Evolutionary conservation across 2,329 filamentous ascomycete genomes (phyloP).

Genomic region (Fusarium sp.): DNA sequence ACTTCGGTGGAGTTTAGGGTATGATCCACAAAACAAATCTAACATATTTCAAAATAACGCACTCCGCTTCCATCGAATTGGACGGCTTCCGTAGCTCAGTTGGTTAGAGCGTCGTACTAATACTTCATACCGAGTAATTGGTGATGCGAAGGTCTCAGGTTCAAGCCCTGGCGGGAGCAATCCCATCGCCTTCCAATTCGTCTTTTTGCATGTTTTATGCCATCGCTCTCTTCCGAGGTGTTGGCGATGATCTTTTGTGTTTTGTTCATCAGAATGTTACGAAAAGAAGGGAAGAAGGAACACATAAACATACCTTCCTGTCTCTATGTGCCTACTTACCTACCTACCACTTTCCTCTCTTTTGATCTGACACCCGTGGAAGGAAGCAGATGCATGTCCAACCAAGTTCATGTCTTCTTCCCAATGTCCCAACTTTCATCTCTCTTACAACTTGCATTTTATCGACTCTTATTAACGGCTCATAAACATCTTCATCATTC

Average conservation of each 20-base stretch:
- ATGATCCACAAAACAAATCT: accelerated
- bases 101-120: constrained; percentile 53
- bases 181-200: constrained; percentile 41
- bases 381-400: too few relatives aligned
- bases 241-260: not conserved
- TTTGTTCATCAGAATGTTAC: not conserved
- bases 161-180: constrained; percentile 53
- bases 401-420: not conserved
- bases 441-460: constrained; percentile 2
- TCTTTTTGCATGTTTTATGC: constrained; percentile 19
- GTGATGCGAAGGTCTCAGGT: constrained; percentile 53
- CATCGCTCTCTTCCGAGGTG: too few relatives aligned
- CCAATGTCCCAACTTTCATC: not conserved
- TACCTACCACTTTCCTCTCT: not conserved
- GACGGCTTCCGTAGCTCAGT: constrained; percentile 52
- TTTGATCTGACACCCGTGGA: too few relatives aligned
- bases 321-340: not conserved
- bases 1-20: not conserved
- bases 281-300: not conserved
- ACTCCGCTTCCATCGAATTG: not conserved
- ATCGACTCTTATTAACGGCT: not conserved
- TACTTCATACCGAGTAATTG: constrained; percentile 43
- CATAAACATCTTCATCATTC: constrained; percentile 9
- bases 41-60: not conserved
- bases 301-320: not conserved